These are phyloP conservation scores for Kwoniella shandongensis DNA, from an alignment of 768 basidiomycete species.

Conservation along the genomic window DNA sequence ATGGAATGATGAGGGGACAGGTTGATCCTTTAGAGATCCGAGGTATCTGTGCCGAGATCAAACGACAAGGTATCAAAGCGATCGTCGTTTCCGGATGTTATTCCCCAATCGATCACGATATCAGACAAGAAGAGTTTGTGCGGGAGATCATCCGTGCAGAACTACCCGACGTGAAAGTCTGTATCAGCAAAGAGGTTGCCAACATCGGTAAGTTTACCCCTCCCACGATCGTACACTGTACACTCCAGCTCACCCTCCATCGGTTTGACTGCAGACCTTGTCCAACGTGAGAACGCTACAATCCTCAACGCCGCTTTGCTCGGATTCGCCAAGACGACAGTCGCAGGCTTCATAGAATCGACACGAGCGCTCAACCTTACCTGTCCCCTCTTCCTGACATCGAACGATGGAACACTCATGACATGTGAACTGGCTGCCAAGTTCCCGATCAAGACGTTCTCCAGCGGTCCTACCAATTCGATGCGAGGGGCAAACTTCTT, in stretches of 20 bases:
- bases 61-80: constrained; percentile 45
- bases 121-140: constrained; percentile 59
- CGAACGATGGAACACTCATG: constrained; percentile 49
- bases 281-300: constrained; percentile 67
- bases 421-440: constrained; percentile 57
- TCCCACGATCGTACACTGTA: not conserved
- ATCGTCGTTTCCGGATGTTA: constrained; percentile 60
- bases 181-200: constrained; percentile 60
- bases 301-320: constrained; percentile 69
- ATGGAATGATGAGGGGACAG: no score
- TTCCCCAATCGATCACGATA: constrained; percentile 58
- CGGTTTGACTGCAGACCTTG: constrained; percentile 65
- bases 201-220: constrained; percentile 34
- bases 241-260: not conserved
- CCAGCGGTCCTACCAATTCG: constrained; percentile 66
- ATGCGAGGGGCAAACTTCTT: constrained; percentile 69
- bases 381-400: constrained; percentile 56
- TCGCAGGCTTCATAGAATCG: constrained; percentile 61
- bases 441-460: constrained; percentile 66
- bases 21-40: constrained; percentile 59
- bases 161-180: constrained; percentile 57
- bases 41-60: constrained; percentile 56
- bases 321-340: constrained; percentile 62
- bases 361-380: constrained; percentile 56
- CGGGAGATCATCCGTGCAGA: constrained; percentile 56